Evolutionary conservation across 176 grass and related monocot species (phyloP).

Genomic region (Bolboschoenus planiculmis): DNA sequence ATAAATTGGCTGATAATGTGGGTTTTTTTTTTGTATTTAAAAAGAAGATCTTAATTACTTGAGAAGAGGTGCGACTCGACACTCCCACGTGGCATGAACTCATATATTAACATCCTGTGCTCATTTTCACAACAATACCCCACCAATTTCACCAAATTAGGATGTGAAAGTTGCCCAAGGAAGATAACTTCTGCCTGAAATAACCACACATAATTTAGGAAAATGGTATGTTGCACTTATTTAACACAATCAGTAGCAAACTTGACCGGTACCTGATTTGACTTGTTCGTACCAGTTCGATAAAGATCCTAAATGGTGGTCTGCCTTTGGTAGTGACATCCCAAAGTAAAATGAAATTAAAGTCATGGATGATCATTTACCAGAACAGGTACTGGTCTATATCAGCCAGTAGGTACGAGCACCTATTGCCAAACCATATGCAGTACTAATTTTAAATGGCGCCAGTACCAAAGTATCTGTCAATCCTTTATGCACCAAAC

Average conservation of each 20-base stretch:
- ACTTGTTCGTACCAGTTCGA: neutral
- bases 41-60: conserved; percentile 34
- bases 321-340: neutral
- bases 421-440: neutral
- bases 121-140: conserved; percentile 75
- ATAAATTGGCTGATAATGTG: neutral
- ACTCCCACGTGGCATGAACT: conserved; percentile 60
- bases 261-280: neutral
- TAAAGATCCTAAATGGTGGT: neutral
- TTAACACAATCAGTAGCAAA: neutral
- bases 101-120: conserved; percentile 66
- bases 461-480: neutral
- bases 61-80: conserved; percentile 78
- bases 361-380: neutral
- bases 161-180: conserved; percentile 66
- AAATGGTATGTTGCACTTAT: neutral
- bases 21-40: neutral
- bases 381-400: neutral
- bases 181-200: conserved; percentile 78
- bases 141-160: conserved; percentile 63
- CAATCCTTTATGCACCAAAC: neutral
- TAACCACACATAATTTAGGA: neutral
- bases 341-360: neutral
- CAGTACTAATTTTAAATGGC: neutral
- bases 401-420: neutral